Base-by-base conservation (phyloP, 192 early-diverging fungal species). In the Umbelopsis vinacea region DNA sequence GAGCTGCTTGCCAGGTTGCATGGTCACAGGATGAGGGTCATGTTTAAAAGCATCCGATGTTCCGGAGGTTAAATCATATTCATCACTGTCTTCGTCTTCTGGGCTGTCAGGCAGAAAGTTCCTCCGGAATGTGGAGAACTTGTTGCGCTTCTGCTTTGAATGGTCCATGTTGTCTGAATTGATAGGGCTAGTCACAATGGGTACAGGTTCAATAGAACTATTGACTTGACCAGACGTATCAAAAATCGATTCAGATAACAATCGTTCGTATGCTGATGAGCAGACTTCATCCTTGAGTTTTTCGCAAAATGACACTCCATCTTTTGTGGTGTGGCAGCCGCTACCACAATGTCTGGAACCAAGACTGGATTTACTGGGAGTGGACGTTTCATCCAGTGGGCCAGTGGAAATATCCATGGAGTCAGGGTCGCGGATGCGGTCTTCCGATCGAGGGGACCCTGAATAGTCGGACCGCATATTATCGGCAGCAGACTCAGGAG, bases 201-300 rank as follows among this genome's bases (percentile, higher is more conserved):
- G 77, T 0, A 79, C 73, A 0, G 72, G 77, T 0, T 70, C 66
- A 0, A 74, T 52, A 0, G 72, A 15, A 21, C 69, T 57, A 12
- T 79, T 74, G 38, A 79, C 15, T 17, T 52, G 11, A 2, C 77
- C 77, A 23, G 73, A 10, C 8, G 69, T 66, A 45, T 79, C 73
- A 71, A 79, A 79, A 4, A 79, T 60, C 2, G 72, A 54, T 26
- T 79, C 77, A 0, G 77, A 74, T 9, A 79, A 22, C 6, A 79
- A 23, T 21, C 74, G 77, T 4, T 79, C 38, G 21, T 69, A 79
- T 15, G 77, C 77, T 17, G 53, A 74, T 8, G 63, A 52, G 22
- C 77, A 79, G 6, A 79, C 77, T 50, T 74, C 77, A 15, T 79
- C 72, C 33, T 74, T 74, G 9, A 79, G 26, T 50, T 70, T n/a